Conservation (phyloP, 2,329 filamentous ascomycete genomes). For the Mollisia scopiformis region DNA sequence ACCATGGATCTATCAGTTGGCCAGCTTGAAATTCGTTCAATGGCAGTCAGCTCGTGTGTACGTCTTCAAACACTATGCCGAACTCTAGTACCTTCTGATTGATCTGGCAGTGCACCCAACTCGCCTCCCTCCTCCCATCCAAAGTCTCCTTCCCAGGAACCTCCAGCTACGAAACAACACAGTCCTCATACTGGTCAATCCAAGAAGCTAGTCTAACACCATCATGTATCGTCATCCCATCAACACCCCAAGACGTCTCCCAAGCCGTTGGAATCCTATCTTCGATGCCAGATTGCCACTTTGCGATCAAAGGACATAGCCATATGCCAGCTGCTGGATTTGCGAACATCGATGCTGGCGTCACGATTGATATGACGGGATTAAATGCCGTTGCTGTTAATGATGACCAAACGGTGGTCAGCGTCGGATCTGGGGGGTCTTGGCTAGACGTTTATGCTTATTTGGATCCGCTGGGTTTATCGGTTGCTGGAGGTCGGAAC, state of each 20-base stretch:
- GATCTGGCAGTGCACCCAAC: conserved; percentile 5
- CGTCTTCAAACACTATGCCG: too few species aligned
- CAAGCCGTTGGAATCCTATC: conserved; percentile 19
- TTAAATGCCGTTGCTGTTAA: conserved; percentile 30
- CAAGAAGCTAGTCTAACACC: conserved; percentile 24
- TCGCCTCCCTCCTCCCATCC: not conserved
- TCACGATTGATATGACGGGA: conserved; percentile 49
- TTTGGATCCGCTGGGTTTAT: conserved; percentile 37
- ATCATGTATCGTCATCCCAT: conserved; percentile 20
- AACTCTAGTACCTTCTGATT: too few species aligned
- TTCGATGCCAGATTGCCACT: conserved; percentile 20
- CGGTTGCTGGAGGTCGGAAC: conserved; percentile 42
- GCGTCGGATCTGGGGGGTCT: conserved; percentile 39
- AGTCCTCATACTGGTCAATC: conserved; percentile 8
- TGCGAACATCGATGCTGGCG: conserved; percentile 52
- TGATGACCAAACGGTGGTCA: conserved; percentile 31
- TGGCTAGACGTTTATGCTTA: conserved; percentile 43
- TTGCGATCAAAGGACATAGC: conserved; percentile 29
- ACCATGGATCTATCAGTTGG: too few species aligned
- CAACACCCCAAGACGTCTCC: conserved; percentile 21
- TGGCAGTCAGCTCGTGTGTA: too few species aligned
- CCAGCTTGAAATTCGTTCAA: too few species aligned
- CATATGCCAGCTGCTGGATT: conserved; percentile 43
- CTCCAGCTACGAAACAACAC: not conserved
- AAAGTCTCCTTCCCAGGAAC: conserved; percentile 1